Base-by-base conservation (phyloP, 2,329 filamentous ascomycete genomes). In the Epichloe scottii region DNA sequence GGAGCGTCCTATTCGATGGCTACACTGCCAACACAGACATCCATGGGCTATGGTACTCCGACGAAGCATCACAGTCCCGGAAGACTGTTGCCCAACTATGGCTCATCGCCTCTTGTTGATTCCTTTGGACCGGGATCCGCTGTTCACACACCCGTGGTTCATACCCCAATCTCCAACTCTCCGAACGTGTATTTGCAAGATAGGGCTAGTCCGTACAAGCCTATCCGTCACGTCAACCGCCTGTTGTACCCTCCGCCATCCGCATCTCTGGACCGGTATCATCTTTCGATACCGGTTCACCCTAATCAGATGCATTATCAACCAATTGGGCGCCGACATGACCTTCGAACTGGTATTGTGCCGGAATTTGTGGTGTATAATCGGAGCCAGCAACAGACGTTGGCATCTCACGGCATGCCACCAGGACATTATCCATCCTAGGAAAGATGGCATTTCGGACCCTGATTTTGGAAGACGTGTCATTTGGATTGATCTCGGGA, bases 141-240 rank as follows among this genome's bases (percentile, higher is more conserved):
- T 11, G 70, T 76, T 11, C 77, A 81, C 49, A 79, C 82, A 8
- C 83, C 85, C 2, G 62, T 68, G 39, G 59, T 59, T 4, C 77
- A 82, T 46, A 79, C 82, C 8, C 82, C 85, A 5, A 79, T 81
- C 43, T 84, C 87, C 34, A 78, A 93, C 56, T 97, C 93, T 34
- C 91, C 91, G 1, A 90, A 87, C 11, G 81, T 88, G 61, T 94
- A 94, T 67, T 74, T 96, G 38, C 85, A 87, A 61, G 88, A 95
- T 64, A 81, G 93, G 51, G 84, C 87, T 56, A 97, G 91, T 51
- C 93, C 93, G 3, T 97, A 97, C 68, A 87, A 89, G 56, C 91
- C 91, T 1, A 85, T 96, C 39, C 85, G 90, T 49, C 80, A 88
- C 54, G 88, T 96, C 53, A 89, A 93, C 58, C 95, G 89, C 0